Evolutionary conservation across 163 green algal genomes (phyloP), one percentile per base, ranked within the genome.

Genomic region (Botryococcus braunii): DNA sequence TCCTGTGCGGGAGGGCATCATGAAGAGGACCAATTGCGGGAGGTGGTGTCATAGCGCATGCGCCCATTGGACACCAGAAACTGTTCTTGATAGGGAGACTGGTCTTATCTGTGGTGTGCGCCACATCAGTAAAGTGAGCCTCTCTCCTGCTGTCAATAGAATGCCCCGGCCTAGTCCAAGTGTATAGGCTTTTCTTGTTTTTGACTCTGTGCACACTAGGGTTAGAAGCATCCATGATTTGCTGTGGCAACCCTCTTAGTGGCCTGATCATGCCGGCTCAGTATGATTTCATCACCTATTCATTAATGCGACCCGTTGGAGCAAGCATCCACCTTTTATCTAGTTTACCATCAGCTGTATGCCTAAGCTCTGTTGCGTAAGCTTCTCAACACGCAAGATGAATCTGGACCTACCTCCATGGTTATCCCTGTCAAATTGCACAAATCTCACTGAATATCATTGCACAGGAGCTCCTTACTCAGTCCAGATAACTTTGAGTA

Each of bases 41-140:
- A 70, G 69, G n/a, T 89, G 79, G 78, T 67, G 36, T 13, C 82
- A 89, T 68, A 23, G 58, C 27, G 61, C 68, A 7, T 89, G 82
- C 72, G 74, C 70, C 4, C 56, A 76, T 38, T 89, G 81, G 78
- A 64, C 74, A 27, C 69, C 75, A 3, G 81, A 85, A 66, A 73
- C 77, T 32, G 29, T 64, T 4, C 23, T 80, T 6, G 32, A 46
- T 35, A 21, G n/a, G 34, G 41, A 63, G 32, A 27, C 2, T 7
- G 60, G 66, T 23, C 6, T 77, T 4, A 60, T 79, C 31, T n/a
- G 65, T 17, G 72, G 69, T 29, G 40, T 81, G 27, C 40, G 67
- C 5, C 37, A 72, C 34, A 57, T 77, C 29, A 21, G 50, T n/a
- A 73, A 73, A 59, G 68, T 68, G 55, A 8, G 31, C 21, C 34